A percentile compares a stretch with the other conserved stretches of the same genome.
phyloP scores from a whole-genome alignment of 257 asterid species.

The Jaltomata sinuosa region DNA sequence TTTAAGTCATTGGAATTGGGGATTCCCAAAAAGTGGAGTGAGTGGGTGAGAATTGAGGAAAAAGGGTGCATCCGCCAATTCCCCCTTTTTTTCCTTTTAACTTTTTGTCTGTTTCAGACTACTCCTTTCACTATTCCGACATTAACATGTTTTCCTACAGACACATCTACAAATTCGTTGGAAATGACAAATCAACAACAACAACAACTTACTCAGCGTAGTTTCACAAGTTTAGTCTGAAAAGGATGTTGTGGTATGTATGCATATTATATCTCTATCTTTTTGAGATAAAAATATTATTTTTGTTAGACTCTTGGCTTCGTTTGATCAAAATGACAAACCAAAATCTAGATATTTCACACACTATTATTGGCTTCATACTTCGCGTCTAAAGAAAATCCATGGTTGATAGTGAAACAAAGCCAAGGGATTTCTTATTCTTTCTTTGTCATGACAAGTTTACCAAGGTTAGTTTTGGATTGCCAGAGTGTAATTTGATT shows the following conservation, averaged over 20 bases:
- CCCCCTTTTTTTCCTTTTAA: background rate
- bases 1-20: background rate
- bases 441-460: background rate
- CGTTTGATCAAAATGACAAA: too few species aligned
- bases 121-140: background rate
- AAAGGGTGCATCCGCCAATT: background rate
- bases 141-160: background rate
- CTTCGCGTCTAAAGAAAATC: background rate
- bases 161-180: background rate
- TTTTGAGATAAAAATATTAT: too few species aligned
- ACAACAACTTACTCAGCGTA: too few species aligned
- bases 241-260: too few species aligned
- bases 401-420: too few species aligned
- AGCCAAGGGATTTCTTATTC: background rate
- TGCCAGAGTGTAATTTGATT: too few species aligned
- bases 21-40: background rate
- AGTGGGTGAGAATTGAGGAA: background rate
- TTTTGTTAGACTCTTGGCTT: too few species aligned
- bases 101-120: constrained; percentile 2
- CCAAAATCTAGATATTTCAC: background rate
- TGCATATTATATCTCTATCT: too few species aligned
- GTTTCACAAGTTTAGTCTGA: too few species aligned
- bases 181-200: too few species aligned
- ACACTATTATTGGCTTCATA: background rate
- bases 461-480: background rate